phyloP scores from a whole-genome alignment of 768 basidiomycete genomes.

The Lactifluus echinatus region DNA sequence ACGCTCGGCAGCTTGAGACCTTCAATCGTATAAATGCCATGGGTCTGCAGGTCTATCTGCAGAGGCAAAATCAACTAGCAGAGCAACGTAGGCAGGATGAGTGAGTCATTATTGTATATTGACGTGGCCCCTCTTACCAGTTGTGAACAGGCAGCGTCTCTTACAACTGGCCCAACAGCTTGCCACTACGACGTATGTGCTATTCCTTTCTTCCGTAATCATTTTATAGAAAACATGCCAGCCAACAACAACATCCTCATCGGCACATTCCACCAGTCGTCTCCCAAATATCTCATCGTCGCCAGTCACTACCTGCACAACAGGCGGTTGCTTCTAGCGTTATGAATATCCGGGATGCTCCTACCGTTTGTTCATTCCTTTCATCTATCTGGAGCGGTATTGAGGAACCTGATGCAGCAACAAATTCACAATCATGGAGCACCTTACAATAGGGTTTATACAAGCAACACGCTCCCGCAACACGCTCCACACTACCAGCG shows the following conservation, averaged over 20 bases:
- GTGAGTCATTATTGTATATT: neutral
- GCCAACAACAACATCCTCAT: constrained; percentile 8
- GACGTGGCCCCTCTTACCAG: neutral
- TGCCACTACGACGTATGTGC: constrained; percentile 3
- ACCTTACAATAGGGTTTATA: neutral
- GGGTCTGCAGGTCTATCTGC: constrained; percentile 10
- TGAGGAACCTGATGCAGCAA: neutral
- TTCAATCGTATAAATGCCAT: constrained; percentile 11
- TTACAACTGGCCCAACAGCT: constrained; percentile 14
- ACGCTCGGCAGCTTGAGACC: constrained; percentile 9
- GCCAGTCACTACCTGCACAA: neutral
- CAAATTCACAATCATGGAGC: neutral
- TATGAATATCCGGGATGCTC: neutral
- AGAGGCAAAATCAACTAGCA: constrained; percentile 5
- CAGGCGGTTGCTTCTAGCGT: neutral
- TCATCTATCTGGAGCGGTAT: neutral
- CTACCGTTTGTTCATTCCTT: neutral
- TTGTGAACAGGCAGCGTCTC: constrained; percentile 1
- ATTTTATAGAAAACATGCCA: neutral
- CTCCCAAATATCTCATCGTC: neutral
- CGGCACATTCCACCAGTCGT: neutral
- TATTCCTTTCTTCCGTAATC: neutral
- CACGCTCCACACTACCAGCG: neutral
- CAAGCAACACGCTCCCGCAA: neutral
- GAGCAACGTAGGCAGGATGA: constrained; percentile 14